These are phyloP conservation scores for Chlamydomonas schloesseri DNA, from an alignment of 139 green algal genomes.

Conservation along the genomic window DNA sequence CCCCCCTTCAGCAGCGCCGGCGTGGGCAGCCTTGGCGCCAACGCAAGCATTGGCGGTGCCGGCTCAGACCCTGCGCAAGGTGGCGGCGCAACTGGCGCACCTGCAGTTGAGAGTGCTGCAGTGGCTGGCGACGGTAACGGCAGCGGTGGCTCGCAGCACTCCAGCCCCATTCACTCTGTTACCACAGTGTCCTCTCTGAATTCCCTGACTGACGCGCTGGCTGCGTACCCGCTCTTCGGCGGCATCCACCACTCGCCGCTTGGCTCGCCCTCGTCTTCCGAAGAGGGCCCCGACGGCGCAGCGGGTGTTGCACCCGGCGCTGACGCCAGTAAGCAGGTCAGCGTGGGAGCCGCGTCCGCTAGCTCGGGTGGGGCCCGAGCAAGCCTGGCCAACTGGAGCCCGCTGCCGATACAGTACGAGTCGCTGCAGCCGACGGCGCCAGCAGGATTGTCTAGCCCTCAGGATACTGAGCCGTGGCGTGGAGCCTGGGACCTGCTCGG, in stretches of 20 bases:
- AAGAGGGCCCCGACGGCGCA: not conserved
- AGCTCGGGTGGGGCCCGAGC: no score
- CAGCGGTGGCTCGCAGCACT: no score
- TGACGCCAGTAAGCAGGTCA: not conserved
- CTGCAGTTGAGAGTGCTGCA: not conserved
- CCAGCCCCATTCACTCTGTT: not conserved
- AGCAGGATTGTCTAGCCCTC: not conserved
- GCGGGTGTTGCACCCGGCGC: not conserved
- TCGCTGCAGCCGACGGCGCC: not conserved
- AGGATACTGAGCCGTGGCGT: not conserved
- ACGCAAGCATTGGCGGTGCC: no score
- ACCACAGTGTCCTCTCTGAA: not conserved
- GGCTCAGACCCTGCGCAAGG: no score
- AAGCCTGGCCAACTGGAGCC: not conserved
- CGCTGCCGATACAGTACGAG: constrained; percentile 28
- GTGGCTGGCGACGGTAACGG: no score
- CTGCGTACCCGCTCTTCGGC: constrained; percentile 17
- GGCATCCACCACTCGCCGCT: not conserved
- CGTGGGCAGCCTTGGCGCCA: no score
- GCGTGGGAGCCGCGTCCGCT: no score
- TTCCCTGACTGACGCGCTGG: constrained; percentile 1
- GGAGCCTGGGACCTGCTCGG: constrained; percentile 6
- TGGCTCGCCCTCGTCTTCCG: not conserved
- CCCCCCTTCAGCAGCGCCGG: not conserved
- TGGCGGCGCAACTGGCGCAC: no score